phyloP scores from a whole-genome alignment of 1,284 basidiomycete species.

The Ustilago tritici region DNA sequence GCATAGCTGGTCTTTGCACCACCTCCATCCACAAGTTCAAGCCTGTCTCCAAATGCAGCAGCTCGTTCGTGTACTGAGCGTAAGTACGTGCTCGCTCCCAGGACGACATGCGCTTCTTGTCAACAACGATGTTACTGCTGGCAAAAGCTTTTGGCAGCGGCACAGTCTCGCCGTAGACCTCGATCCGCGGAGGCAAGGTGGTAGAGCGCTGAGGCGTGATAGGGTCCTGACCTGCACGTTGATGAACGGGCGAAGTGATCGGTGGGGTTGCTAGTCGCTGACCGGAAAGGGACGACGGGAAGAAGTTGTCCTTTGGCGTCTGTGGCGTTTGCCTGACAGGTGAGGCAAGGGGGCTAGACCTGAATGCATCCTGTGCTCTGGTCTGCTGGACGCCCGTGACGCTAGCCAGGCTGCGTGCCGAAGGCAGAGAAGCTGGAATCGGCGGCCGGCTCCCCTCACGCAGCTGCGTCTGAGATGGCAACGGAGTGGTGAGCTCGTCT shows the following conservation, averaged over 20 bases:
- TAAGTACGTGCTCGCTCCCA: constrained; percentile 61
- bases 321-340: constrained; percentile 12
- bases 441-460: constrained; percentile 14
- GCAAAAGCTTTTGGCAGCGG: constrained; percentile 53
- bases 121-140: constrained; percentile 46
- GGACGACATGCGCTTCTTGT: constrained; percentile 50
- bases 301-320: constrained; percentile 11
- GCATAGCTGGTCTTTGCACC: constrained; percentile 48
- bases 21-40: constrained; percentile 56
- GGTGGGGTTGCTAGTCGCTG: constrained; percentile 26
- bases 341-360: constrained; percentile 22
- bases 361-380: constrained; percentile 2
- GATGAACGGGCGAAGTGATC: constrained; percentile 22
- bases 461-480: constrained; percentile 18
- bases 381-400: constrained; percentile 17
- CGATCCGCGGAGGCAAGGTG: constrained; percentile 28
- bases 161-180: constrained; percentile 57
- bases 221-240: constrained; percentile 14
- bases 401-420: constrained; percentile 29
- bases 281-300: constrained; percentile 10
- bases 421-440: constrained; percentile 25
- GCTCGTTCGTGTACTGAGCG: constrained; percentile 60
- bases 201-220: constrained; percentile 7
- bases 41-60: constrained; percentile 49
- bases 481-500: constrained; percentile 34